Evolutionary conservation across 75 land plant species (phyloP), one percentile per base, ranked within the genome.

Genomic region (Larix kaempferi): DNA sequence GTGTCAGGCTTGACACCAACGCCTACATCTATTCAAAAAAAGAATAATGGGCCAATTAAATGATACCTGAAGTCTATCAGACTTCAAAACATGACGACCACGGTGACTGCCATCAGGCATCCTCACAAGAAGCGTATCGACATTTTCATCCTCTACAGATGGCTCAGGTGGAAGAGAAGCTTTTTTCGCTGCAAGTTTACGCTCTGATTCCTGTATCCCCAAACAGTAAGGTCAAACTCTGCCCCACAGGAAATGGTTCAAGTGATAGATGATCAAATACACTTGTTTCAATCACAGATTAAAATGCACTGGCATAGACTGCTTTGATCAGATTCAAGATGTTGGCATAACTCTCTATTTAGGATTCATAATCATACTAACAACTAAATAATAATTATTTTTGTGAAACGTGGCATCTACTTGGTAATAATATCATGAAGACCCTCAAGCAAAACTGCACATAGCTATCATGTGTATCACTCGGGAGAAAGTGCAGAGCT

Each of bases 31-130:
- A 95, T 2, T 21, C 10, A 58, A 49, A 49, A 49, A 8, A 49
- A n/a, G 71, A 57, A 67, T 49, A 25, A 44, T 73, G 78, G 41
- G 6, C 15, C 7, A 65, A 33, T 21, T 41, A 10, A 56, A 57
- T 22, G 16, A 16, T 64, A 95, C 98, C 91, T 95, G 92, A 26
- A 95, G 94, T 76, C 84, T 88, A 78, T 95, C 90, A 41, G 94
- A 88, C 78, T 89, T 95, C 27, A 84, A 80, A 83, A 95, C 93
- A 29, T 96, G 85, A 11, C 98, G 89, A 22, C 94, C 96, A 62
- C 79, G 82, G 2, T 96, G 84, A 44, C 84, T 88, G 15, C 96
- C 92, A 90, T 93, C 92, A 54, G 98, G 98, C 94, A 95, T 91
- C 2, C 94, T 82, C 12, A 95, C 89, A 74, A 93, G 88, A 69